These are phyloP conservation scores for Aspergillus carlsbadensis DNA, from an alignment of 495 filamentous ascomycete species.

Conservation along the genomic window DNA sequence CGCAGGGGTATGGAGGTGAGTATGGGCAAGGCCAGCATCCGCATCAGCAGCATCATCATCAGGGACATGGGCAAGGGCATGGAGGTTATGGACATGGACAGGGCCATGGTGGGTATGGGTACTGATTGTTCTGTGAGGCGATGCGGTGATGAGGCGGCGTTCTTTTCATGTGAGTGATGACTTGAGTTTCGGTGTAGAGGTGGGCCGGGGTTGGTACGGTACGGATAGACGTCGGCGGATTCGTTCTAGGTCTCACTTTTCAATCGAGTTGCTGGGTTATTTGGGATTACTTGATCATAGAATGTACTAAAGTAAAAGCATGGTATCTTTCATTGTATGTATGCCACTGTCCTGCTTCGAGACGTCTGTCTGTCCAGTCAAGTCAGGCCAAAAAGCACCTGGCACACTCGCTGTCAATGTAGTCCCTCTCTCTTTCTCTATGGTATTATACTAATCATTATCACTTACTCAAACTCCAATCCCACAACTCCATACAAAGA, in stretches of 20 bases:
- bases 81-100: neutral
- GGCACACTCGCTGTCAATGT: too few species aligned
- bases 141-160: neutral
- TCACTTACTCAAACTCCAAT: neutral
- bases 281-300: too few species aligned
- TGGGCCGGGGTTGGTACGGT: neutral
- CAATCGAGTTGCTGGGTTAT: too few species aligned
- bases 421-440: too few species aligned
- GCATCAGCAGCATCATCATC: slow-evolving; percentile 5
- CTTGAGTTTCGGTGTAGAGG: neutral
- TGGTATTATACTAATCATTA: slow-evolving; percentile 6
- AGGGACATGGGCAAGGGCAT: neutral
- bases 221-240: neutral
- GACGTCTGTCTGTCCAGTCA: too few species aligned
- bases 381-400: too few species aligned
- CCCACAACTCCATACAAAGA: too few species aligned
- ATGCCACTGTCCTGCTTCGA: too few species aligned
- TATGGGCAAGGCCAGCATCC: neutral
- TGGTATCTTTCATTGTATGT: too few species aligned
- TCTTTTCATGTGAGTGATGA: neutral
- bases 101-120: neutral
- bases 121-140: neutral
- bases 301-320: too few species aligned
- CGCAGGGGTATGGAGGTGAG: slow-evolving; percentile 4
- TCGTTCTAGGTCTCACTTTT: too few species aligned